Base-by-base conservation (phyloP, 805 yeast species). In the Kregervanrija fluxuum region DNA sequence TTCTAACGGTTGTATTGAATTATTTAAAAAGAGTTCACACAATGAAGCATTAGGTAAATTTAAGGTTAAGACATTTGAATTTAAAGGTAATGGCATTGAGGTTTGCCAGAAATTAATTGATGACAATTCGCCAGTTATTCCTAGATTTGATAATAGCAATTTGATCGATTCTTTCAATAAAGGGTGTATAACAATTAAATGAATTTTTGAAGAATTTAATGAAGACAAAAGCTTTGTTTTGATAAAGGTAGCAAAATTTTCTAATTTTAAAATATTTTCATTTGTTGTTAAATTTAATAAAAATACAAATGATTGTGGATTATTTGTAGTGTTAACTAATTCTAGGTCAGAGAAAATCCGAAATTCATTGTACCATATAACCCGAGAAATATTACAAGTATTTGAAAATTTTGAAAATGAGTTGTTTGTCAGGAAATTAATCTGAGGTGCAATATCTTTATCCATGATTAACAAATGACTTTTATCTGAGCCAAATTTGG, bases 1-100 rank as follows among this genome's bases (percentile, higher is more conserved):
- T 22, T 74, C 67, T 0, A 80, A 63, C 8, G 77, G 70, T 28
- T 69, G 61, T 3, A 75, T 52, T 1, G 80, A 71, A 33, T 42
- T 28, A 36, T 45, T 31, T 12, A 42, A 34, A 28, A 17, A 45
- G 2, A 45, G 5, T 5, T 45, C 15, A n/a, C 33, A 35, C 16
- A 42, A 69, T 59, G 51, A 80, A 77, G 15, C 72, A 56, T 14
- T 67, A 67, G 2, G 72, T 58, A 37, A 70, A 46, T 5, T 54
- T 51, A 48, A 58, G 41, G 16, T 75, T 73, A 14, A 78, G 55
- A 4, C 76, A 65, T 15, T 72, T 53, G 17, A 77, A 54, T 43
- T 70, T 73, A 11, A 62, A 64, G 38, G 68, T 74, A 4, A 73
- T 30, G 33, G 38, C 34, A 34, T 42, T 12, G 43, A 35, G 8